A percentile compares a stretch with the other conserved stretches of the same genome.
Conservation (phyloP, 768 basidiomycete species). For the Sporobolomyces phaffii region DNA sequence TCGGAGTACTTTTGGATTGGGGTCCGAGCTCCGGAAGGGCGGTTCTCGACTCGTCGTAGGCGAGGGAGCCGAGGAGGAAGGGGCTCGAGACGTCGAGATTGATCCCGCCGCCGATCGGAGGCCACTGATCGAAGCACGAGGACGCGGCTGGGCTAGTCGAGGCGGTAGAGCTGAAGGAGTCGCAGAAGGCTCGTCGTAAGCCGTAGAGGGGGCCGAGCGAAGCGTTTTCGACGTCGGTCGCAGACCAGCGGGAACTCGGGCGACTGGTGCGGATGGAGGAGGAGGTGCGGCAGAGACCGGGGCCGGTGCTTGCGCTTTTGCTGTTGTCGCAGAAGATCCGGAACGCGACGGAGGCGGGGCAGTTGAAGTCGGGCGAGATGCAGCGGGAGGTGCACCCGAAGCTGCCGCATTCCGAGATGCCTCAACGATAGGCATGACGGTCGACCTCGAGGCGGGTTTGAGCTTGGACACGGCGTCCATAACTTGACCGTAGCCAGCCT, state of each 20-base stretch:
- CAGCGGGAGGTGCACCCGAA: constrained; percentile 43
- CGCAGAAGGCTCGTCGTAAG: constrained; percentile 24
- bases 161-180: constrained; percentile 33
- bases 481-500: constrained; percentile 74
- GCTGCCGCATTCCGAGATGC: constrained; percentile 57
- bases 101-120: constrained; percentile 43
- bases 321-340: not conserved
- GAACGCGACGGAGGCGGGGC: not conserved
- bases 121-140: constrained; percentile 23
- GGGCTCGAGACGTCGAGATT: constrained; percentile 33
- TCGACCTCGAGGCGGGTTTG: constrained; percentile 82
- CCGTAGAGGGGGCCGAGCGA: not conserved
- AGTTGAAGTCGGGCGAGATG: not conserved
- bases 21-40: constrained; percentile 37
- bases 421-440: constrained; percentile 81
- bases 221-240: constrained; percentile 22
- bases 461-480: constrained; percentile 76
- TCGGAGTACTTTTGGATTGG: constrained; percentile 33
- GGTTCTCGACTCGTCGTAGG: constrained; percentile 46
- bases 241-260: constrained; percentile 34
- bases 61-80: not conserved
- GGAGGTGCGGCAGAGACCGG: constrained; percentile 47
- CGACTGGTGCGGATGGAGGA: constrained; percentile 40
- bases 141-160: constrained; percentile 42
- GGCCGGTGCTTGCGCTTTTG: constrained; percentile 40